Evolutionary conservation across 2,329 filamentous ascomycete genomes (phyloP).

Genomic region (Botrytis medusae): DNA sequence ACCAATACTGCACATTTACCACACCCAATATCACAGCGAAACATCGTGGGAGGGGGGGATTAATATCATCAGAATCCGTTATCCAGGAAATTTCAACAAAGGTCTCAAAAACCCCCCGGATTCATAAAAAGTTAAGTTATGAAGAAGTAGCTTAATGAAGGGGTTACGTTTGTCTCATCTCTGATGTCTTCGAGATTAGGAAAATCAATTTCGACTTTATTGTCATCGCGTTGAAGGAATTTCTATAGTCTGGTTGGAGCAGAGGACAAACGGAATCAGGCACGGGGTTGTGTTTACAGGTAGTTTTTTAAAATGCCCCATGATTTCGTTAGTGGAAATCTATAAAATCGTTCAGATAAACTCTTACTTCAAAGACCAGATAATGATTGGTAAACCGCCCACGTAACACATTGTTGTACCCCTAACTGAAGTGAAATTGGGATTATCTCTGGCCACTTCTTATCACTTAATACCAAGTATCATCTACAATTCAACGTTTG

Average conservation of each 20-base stretch:
- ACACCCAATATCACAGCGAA: not conserved
- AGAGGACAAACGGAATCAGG: not conserved
- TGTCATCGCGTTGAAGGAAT: not conserved
- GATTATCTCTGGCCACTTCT: not conserved
- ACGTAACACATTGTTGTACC: not conserved
- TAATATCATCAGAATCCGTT: not conserved
- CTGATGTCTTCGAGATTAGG: not conserved
- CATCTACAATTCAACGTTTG: constrained; percentile 18
- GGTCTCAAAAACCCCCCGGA: not conserved
- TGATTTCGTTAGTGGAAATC: not conserved
- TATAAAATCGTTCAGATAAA: not conserved
- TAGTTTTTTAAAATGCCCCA: not conserved
- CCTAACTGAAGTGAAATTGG: not conserved
- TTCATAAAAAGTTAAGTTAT: not conserved
- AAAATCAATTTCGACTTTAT: not conserved
- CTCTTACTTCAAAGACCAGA: not conserved
- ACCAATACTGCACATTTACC: not conserved
- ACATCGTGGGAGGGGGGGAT: not conserved
- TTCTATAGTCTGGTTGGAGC: not conserved
- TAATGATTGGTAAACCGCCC: not conserved
- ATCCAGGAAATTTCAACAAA: too few relatives aligned
- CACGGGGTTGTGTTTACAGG: not conserved
- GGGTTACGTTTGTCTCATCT: not conserved
- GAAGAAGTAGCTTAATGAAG: not conserved
- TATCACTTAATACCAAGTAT: not conserved